Conservation (phyloP, 192 early-diverging fungal genomes). For the Chytriomyces sp. region DNA sequence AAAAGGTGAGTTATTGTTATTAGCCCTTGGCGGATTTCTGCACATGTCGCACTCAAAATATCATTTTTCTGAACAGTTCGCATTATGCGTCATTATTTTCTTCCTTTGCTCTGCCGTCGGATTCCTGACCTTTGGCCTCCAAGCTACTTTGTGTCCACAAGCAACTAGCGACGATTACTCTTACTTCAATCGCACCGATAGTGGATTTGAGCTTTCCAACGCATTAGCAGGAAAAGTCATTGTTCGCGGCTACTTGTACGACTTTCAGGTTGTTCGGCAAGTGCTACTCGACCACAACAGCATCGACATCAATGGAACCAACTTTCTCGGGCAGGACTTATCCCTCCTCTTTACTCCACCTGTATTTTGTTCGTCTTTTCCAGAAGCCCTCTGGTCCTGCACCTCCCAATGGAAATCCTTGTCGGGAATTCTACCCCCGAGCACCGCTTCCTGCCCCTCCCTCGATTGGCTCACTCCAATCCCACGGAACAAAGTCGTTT, state of each 20-base stretch:
- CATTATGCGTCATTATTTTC: slow-evolving; percentile 83
- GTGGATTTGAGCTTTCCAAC: not conserved
- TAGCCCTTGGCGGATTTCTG: slow-evolving; percentile 36
- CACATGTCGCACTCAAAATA: not conserved
- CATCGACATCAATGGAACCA: slow-evolving; percentile 29
- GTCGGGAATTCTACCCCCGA: not conserved
- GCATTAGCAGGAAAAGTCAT: slow-evolving; percentile 25
- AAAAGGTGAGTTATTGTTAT: slow-evolving; percentile 42
- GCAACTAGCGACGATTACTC: not conserved
- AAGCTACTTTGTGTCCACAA: slow-evolving; percentile 6
- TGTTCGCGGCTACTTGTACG: slow-evolving; percentile 33
- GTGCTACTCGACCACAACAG: slow-evolving; percentile 12
- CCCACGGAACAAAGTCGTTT: slow-evolving; percentile 28
- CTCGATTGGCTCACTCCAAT: not conserved
- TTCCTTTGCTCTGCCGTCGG: slow-evolving; percentile 63
- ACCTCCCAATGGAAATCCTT: not conserved
- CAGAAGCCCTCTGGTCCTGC: not conserved
- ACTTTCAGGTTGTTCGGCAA: slow-evolving; percentile 29
- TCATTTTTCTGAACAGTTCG: slow-evolving; percentile 61
- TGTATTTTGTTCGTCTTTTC: not conserved
- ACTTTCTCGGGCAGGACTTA: slow-evolving; percentile 40
- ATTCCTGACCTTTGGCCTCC: slow-evolving; percentile 54
- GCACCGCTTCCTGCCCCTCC: not conserved
- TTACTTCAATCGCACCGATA: not conserved
- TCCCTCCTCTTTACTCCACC: slow-evolving; percentile 26